Evolutionary conservation across 2,329 filamentous ascomycete species (phyloP).

Genomic region (Arthrobotrys musiformis): DNA sequence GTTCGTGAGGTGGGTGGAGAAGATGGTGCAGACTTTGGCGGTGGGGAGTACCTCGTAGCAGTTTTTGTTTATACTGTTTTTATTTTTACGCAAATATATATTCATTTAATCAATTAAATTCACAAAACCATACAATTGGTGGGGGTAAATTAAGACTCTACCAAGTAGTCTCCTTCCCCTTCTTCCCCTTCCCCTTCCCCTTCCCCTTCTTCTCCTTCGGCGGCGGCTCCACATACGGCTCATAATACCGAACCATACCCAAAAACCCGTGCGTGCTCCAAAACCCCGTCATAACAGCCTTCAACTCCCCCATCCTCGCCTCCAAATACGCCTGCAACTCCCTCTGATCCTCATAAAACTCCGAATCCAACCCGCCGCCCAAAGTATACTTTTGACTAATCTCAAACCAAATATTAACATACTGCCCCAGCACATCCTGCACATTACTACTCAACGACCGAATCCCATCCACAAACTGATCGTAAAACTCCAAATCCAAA

Average conservation of each 20-base stretch:
- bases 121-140: too few relatives aligned
- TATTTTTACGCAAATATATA: too few relatives aligned
- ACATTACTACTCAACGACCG: background rate
- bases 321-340: slow-evolving; percentile 26
- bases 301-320: slow-evolving; percentile 1
- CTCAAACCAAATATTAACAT: background rate
- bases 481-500: slow-evolving; percentile 18
- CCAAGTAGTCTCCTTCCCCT: background rate
- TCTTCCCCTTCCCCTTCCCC: background rate
- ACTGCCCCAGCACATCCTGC: background rate
- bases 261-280: background rate
- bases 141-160: background rate
- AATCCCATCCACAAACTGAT: background rate
- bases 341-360: slow-evolving; percentile 14
- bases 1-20: slow-evolving; percentile 37
- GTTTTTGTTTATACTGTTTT: too few relatives aligned
- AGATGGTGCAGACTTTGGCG: slow-evolving; percentile 25
- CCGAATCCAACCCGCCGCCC: background rate
- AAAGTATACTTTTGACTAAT: slow-evolving; percentile 7
- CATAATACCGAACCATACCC: background rate
- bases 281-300: background rate
- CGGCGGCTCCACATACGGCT: background rate
- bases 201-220: background rate
- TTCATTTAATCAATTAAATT: background rate
- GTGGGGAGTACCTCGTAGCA: background rate